Base-by-base conservation (phyloP, 805 yeast genomes). In the Phaffomyces thermotolerans region DNA sequence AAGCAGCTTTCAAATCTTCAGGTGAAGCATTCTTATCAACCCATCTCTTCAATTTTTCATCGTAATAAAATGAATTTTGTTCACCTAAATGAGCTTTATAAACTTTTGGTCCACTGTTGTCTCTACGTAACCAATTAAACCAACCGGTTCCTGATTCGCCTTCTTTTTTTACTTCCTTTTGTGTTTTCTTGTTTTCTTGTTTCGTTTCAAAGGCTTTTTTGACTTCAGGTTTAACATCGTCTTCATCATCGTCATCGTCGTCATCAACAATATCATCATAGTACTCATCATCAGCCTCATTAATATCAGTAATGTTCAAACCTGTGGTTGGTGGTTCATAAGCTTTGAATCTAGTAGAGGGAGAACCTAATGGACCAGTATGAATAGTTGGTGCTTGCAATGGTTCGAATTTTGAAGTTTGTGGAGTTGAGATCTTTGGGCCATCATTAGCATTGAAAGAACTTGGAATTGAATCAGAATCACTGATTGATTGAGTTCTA, bases 41-140 rank as follows among this genome's bases (percentile, higher is more conserved):
- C 96, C 97, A 93, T 56, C 96, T 75, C 59, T 83, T 81, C 57
- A 84, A 73, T 46, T 84, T 78, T 54, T 86, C 91, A 65, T 90
- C 96, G 60, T 79, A 93, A 56, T 77, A 75, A 58, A 93, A 83
- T 15, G 76, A 68, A 57, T 72, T 83, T 46, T 79, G 74, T 45
- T 84, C 86, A 12, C 98, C 99, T 42, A 93, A 66, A 52, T 93
- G 88, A 32, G 96, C 98, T 50, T 78, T 76, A 48, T 81, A 73
- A 0, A 89, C 84, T 57, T 85, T 86, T 34, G 86, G 87, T 41
- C 78, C 85, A 38, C 76, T 81, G 10, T 70, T 72, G 3, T 68
- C 63, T 54, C 68, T 61, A 44, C 75, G 69, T 46, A 84, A 64
- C 86, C 95, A 84, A 8, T 82, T 72, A 46, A 76, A 65, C 81